Evolutionary conservation across 345 rosid genomes (phyloP), one percentile per base, ranked within the genome.

Genomic region (Balakata baccata): DNA sequence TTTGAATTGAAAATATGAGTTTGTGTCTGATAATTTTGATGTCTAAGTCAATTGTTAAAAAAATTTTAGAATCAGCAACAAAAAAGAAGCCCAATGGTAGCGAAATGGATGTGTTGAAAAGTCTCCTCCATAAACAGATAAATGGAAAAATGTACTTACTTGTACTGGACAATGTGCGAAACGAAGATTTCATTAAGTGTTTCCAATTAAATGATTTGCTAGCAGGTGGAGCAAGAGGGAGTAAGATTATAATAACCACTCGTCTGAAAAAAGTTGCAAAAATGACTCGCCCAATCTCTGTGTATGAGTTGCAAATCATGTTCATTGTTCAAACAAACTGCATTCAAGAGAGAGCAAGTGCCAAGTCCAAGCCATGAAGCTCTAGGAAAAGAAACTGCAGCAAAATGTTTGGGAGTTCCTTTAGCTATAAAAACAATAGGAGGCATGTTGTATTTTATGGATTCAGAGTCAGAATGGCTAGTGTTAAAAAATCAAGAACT

Each of bases 141-240:
- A 58, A 81, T 59, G 70, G 70, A 22, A 69, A 62, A 3, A 75
- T n/a, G 46, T 81, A 62, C 12, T 46, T 81, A 25, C 74, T 81
- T 6, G 64, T 81, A 6, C 68, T 78, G 8, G 82, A 81, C 37
- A 68, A 81, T 22, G 67, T 74, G 4, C 78, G 84, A 79, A 64
- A 69, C 14, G 81, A 37, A 0, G 57, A 43, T 51, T 11, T 37
- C 2, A 6, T 17, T 2, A 52, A 34, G 23, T 75, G 73, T 69
- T 25, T 23, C 7, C 0, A 11, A 0, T 75, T 75, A 11, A 22
- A 47, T 37, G 14, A 50, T 3, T 38, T 23, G 5, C 69, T 62
- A 29, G 47, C 18, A 16, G n/a, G 47, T 29, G 66, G 71, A 57
- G 77, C 60, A 6, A 59, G 4, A 46, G 77, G 59, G 57, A 66